A percentile compares a stretch with the other conserved stretches of the same genome.
phyloP scores from a whole-genome alignment of 768 basidiomycete species.

The Symmetrospora coprosmae region DNA sequence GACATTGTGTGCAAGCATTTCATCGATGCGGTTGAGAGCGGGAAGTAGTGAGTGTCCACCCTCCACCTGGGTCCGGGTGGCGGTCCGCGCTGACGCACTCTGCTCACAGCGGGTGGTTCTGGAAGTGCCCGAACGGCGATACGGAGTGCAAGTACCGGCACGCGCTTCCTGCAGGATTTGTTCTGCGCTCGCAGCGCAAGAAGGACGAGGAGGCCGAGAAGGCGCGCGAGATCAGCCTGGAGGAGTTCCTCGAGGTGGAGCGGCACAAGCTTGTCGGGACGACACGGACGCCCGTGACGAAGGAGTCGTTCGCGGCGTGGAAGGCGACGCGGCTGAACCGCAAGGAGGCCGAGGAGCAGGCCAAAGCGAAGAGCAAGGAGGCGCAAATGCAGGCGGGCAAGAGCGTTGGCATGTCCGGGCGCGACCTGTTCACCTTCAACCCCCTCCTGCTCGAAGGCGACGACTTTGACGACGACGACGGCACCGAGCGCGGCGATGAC shows the following conservation, averaged over 20 bases:
- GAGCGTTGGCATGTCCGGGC: constrained; percentile 80
- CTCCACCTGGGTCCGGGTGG: no score
- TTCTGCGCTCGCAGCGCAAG: constrained; percentile 85
- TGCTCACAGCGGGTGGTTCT: constrained; percentile 66
- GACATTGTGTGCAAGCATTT: constrained; percentile 90
- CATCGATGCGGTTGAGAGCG: constrained; percentile 82
- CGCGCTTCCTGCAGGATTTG: constrained; percentile 87
- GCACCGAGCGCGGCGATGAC: constrained; percentile 44
- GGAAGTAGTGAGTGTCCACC: constrained; percentile 37
- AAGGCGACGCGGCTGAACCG: constrained; percentile 90
- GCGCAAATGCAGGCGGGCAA: constrained; percentile 71
- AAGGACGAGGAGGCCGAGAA: constrained; percentile 71
- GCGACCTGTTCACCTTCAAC: constrained; percentile 94
- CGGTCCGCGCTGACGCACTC: no score
- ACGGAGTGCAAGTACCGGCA: constrained; percentile 45
- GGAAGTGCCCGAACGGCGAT: constrained; percentile 56
- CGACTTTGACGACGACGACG: constrained; percentile 58
- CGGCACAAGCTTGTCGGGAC: constrained; percentile 84
- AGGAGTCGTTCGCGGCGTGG: constrained; percentile 81
- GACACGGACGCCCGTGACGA: constrained; percentile 76
- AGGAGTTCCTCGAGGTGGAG: constrained; percentile 97
- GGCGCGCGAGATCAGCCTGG: constrained; percentile 72
- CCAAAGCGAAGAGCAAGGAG: constrained; percentile 64
- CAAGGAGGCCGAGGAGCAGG: constrained; percentile 80
- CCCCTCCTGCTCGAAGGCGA: constrained; percentile 38